Base-by-base conservation (phyloP, 768 basidiomycete genomes). In the Lentinula aciculospora region DNA sequence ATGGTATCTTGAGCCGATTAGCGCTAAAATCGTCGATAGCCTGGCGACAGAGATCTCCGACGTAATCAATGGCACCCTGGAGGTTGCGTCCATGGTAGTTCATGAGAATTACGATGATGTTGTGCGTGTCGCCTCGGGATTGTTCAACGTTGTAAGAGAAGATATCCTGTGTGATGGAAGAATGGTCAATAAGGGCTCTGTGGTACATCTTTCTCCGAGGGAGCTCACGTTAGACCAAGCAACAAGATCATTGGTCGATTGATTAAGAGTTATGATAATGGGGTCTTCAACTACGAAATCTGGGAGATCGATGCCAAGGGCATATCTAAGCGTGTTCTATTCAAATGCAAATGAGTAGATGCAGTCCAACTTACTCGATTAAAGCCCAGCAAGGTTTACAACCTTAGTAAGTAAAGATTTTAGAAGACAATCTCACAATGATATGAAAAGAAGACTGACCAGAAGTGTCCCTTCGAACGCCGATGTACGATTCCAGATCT, bases 121-220 rank as follows among this genome's bases (percentile, higher is more conserved):
- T 89, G 67, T 87, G 83, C 17, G 81, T 83, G 60, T 87, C 84
- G 9, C 78, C 80, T 13, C 82, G 79, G 2, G 86, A 80, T 68
- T 89, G 88, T 65, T 89, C 88, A 44, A 82, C 81, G 59, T 89
- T 88, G 69, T 86, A 90, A 1, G 86, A 89, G 66, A 86, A 85
- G 34, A 89, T 84, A 61, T 89, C 88, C 87, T 88, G 58, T 3
- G 37, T 32, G 48, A 19, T 56, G 57, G 4, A n/a, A 40, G 13
- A 39, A 4, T 44, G 60, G 61, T 47, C 51, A 54, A 19, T n/a
- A 21, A 31, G 31, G 39, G 47, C 49, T 34, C 34, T 42, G 59
- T 31, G 21, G 36, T 36, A 58, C 48, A 19, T 45, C 5, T 32
- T 32, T 45, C 5, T 32, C 31, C 57, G 44, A 45, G 46, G 44